A percentile compares a stretch with the other conserved stretches of the same genome.
Evolutionary conservation across 208 protist genomes (phyloP).

Genomic region (Trypanosomatidae sp.): DNA sequence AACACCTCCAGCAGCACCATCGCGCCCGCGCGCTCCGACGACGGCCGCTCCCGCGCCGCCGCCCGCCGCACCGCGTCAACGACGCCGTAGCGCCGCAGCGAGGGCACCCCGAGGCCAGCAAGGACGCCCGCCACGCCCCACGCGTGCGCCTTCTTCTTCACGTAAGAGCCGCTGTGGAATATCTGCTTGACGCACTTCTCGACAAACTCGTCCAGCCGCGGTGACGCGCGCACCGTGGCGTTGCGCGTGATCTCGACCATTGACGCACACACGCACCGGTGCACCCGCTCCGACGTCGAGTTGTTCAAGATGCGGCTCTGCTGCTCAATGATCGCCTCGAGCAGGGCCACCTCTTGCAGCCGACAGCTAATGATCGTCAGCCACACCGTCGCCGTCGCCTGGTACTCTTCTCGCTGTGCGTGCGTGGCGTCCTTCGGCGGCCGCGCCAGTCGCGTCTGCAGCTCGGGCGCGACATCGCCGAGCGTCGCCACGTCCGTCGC

Average conservation of each 20-base stretch:
- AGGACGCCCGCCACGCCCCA: slow-evolving; percentile 79
- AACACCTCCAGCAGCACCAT: slow-evolving; percentile 85
- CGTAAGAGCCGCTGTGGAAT: slow-evolving; percentile 75
- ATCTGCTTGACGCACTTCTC: slow-evolving; percentile 85
- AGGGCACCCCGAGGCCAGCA: slow-evolving; percentile 59
- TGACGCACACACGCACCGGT: slow-evolving; percentile 76
- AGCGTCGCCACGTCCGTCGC: slow-evolving; percentile 34
- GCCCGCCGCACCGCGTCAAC: slow-evolving; percentile 44
- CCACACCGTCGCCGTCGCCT: slow-evolving; percentile 79
- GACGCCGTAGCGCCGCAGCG: slow-evolving; percentile 61
- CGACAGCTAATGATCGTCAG: slow-evolving; percentile 83
- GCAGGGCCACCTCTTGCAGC: slow-evolving; percentile 59
- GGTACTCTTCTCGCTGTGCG: slow-evolving; percentile 77
- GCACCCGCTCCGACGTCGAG: slow-evolving; percentile 79
- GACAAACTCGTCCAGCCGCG: slow-evolving; percentile 79
- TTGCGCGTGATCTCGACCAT: slow-evolving; percentile 83
- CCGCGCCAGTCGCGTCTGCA: slow-evolving; percentile 65
- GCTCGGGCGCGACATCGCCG: slow-evolving; percentile 29
- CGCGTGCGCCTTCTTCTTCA: slow-evolving; percentile 88
- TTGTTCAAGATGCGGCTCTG: slow-evolving; percentile 81
- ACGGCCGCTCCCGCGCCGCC: slow-evolving; percentile 45
- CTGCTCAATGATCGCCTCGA: slow-evolving; percentile 82
- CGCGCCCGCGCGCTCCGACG: slow-evolving; percentile 49
- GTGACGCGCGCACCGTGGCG: slow-evolving; percentile 33
- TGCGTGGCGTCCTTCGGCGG: slow-evolving; percentile 68